Base-by-base conservation (phyloP, 2,329 filamentous ascomycete genomes). In the Penicillium brevicompactum region DNA sequence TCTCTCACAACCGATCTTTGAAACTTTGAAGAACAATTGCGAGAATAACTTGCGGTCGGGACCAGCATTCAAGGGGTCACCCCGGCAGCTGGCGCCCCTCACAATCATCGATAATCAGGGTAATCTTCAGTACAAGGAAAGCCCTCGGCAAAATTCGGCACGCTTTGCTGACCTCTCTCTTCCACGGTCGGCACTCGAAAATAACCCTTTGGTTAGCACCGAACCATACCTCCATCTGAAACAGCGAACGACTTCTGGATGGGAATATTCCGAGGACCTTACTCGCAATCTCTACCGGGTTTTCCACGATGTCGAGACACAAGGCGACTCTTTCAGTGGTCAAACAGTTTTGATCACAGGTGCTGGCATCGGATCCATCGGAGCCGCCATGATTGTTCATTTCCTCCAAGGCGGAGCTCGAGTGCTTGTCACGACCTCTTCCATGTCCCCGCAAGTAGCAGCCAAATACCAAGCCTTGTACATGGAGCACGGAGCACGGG, bases 401-500 rank as follows among this genome's bases (percentile, higher is more conserved):
- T 83, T 99, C 60, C 92, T 99, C 75, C 96, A 91, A 70, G 94
- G 94, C 77, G 94, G 94, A 71, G 94, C 93, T 63, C 95, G 93
- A 80, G 94, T 99, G 41, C 82, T 97, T 49, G 94, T 99, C 55
- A 99, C 94, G n/a, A 99, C 94, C n/a, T 96, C 91, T 70, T 88
- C 94, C 65, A 97, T 94, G 82, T 97, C 94, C 14, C 90, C 92
- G 43, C 89, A 97, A 74, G 94, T 97, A 55, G 97, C 94, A 6
- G 93, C 97, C 79, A 97, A 97, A 80, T 99, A 99, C 79, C 94
- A 99, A 77, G 87, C 91, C 54, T 97, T 97, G 90, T 99, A 97
- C 76, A 90, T 92, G 60, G 90, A 92, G 58, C 96, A 90, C 68
- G 94, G 94, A 68, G 90, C 91, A 57, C 90, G 91, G 61, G 94